Percentiles rank a stretch among this genome's conserved stretches.
Evolutionary conservation across 208 protist genomes (phyloP).

Genomic region (Borovskyia barvae): DNA sequence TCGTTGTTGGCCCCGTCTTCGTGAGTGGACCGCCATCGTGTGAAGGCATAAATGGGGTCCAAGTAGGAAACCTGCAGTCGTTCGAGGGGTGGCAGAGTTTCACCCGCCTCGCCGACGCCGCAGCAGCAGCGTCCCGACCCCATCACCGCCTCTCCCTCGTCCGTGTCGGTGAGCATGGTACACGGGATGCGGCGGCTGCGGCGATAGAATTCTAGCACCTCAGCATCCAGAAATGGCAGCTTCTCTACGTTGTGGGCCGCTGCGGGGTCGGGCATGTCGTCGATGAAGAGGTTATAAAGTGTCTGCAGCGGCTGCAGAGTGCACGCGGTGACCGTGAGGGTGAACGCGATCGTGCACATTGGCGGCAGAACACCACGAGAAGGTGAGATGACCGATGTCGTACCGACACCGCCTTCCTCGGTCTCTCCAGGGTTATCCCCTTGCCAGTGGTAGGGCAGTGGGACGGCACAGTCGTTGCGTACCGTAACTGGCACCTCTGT

Average conservation of each 20-base stretch:
- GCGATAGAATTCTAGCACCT: conserved; percentile 26
- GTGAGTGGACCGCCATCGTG: conserved; percentile 4
- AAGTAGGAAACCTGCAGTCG: conserved; percentile 24
- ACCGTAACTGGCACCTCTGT: conserved; percentile 51
- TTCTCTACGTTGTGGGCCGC: conserved; percentile 12
- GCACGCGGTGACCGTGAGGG: conserved; percentile 19
- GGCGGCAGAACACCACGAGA: conserved; percentile 15
- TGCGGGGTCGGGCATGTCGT: conserved; percentile 56
- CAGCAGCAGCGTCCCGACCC: neutral
- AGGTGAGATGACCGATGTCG: conserved; percentile 15
- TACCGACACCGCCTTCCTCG: neutral
- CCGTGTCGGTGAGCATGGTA: neutral
- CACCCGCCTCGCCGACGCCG: neutral
- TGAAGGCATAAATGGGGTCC: conserved; percentile 21
- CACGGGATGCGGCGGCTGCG: conserved; percentile 23
- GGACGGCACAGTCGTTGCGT: conserved; percentile 57
- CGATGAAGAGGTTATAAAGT: conserved; percentile 74
- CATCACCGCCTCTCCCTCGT: neutral
- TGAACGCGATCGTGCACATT: conserved; percentile 22
- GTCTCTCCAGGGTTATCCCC: conserved; percentile 15
- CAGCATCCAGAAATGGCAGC: conserved; percentile 20
- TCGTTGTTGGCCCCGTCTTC: neutral
- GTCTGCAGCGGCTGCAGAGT: conserved; percentile 23
- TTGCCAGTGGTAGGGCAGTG: conserved; percentile 65
- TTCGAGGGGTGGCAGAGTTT: neutral